Evolutionary conservation across 768 basidiomycete genomes (phyloP).

Genomic region (Serendipita vermifera): DNA sequence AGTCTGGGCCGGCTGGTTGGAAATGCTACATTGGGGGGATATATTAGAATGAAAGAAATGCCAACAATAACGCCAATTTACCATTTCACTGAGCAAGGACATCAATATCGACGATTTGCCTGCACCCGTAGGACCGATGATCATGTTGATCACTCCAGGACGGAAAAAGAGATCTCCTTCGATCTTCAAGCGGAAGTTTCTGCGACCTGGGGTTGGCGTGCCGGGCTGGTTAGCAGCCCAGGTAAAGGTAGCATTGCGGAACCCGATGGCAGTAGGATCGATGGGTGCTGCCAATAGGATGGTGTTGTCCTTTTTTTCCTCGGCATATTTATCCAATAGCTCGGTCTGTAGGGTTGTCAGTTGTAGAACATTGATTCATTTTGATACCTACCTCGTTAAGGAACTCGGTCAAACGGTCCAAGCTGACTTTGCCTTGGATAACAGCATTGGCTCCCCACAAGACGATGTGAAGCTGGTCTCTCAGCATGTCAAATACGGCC

Average conservation of each 20-base stretch:
- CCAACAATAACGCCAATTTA: background rate
- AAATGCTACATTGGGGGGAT: slow-evolving; percentile 20
- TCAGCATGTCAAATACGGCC: slow-evolving; percentile 48
- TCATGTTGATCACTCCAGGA: slow-evolving; percentile 28
- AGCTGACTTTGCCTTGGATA: slow-evolving; percentile 39
- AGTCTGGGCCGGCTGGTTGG: slow-evolving; percentile 26
- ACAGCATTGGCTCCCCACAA: slow-evolving; percentile 24
- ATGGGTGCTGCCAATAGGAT: slow-evolving; percentile 11
- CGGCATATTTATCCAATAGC: slow-evolving; percentile 22
- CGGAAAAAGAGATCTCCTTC: slow-evolving; percentile 45
- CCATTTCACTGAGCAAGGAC: slow-evolving; percentile 32
- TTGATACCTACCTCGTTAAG: slow-evolving; percentile 23
- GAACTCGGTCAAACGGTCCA: slow-evolving; percentile 44
- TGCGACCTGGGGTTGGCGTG: slow-evolving; percentile 38
- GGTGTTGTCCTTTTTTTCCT: slow-evolving; percentile 12
- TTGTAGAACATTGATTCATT: background rate
- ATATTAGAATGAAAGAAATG: slow-evolving; percentile 22
- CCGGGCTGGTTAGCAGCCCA: slow-evolving; percentile 41
- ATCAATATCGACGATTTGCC: slow-evolving; percentile 46
- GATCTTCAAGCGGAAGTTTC: slow-evolving; percentile 38
- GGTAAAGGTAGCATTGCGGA: slow-evolving; percentile 30
- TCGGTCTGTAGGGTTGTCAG: slow-evolving; percentile 20
- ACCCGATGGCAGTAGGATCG: slow-evolving; percentile 14
- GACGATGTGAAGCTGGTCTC: slow-evolving; percentile 33
- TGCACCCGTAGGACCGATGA: slow-evolving; percentile 23